Conservation (phyloP, 345 rosid species). For the Acer yangbiense region DNA sequence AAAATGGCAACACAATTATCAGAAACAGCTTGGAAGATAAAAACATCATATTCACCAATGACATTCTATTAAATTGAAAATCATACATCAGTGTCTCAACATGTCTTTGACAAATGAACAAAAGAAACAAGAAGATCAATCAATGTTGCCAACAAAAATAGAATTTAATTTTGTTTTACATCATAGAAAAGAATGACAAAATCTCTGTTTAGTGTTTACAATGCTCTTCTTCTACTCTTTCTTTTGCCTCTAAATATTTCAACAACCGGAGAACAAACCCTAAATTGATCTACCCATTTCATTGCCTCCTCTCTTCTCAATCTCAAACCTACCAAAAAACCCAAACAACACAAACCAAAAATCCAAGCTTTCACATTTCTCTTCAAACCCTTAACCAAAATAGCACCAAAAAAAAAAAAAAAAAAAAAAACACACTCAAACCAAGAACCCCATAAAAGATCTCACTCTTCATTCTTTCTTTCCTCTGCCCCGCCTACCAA, state of each 20-base stretch:
- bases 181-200: conserved; percentile 12
- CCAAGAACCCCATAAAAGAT: conserved; percentile 30
- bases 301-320: conserved; percentile 26
- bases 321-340: conserved; percentile 33
- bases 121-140: no score
- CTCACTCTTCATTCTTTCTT: conserved; percentile 17
- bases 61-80: not conserved
- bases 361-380: conserved; percentile 36
- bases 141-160: not conserved
- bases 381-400: conserved; percentile 21
- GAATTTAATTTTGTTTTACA: not conserved
- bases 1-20: not conserved
- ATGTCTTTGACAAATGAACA: not conserved
- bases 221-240: conserved; percentile 25
- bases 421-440: conserved; percentile 24
- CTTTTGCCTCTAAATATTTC: conserved; percentile 31
- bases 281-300: conserved; percentile 29
- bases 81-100: not conserved
- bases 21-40: no score
- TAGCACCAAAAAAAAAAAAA: conserved; percentile 16
- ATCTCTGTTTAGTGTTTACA: not conserved
- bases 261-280: conserved; percentile 29
- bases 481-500: conserved; percentile 42
- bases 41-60: not conserved
- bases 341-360: conserved; percentile 38